Evolutionary conservation across 108 stramenopile species (phyloP).

Genomic region (Cyclotella atomus): DNA sequence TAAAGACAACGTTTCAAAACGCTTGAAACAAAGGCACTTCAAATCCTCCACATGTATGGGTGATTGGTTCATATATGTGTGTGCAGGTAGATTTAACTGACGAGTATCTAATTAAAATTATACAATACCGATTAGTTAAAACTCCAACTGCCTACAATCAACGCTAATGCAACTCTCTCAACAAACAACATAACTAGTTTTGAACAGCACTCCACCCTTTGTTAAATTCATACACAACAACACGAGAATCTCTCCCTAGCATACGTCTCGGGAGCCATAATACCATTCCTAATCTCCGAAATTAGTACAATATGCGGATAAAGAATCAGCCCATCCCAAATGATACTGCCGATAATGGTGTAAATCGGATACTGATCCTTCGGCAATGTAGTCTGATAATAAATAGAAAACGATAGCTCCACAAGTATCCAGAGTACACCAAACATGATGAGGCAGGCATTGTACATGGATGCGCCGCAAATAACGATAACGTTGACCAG

Average conservation of each 20-base stretch:
- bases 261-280: conserved; percentile 4
- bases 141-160: too few species aligned
- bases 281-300: not conserved
- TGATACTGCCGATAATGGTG: not conserved
- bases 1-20: too few species aligned
- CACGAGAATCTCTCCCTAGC: not conserved
- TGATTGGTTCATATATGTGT: too few species aligned
- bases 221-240: not conserved
- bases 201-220: not conserved
- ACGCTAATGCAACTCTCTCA: too few species aligned
- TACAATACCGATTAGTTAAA: too few species aligned
- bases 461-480: not conserved
- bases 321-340: not conserved
- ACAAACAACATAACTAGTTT: too few species aligned
- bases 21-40: too few species aligned
- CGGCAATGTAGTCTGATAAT: not conserved
- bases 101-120: too few species aligned
- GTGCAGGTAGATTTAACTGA: too few species aligned
- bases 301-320: conserved; percentile 1
- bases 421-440: conserved; percentile 2
- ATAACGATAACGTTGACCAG: not conserved
- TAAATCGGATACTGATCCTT: not conserved
- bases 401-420: not conserved
- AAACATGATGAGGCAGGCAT: not conserved
- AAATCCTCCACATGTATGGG: too few species aligned